phyloP scores from a whole-genome alignment of 495 filamentous ascomycete species.

The Chaetomium tenue region DNA sequence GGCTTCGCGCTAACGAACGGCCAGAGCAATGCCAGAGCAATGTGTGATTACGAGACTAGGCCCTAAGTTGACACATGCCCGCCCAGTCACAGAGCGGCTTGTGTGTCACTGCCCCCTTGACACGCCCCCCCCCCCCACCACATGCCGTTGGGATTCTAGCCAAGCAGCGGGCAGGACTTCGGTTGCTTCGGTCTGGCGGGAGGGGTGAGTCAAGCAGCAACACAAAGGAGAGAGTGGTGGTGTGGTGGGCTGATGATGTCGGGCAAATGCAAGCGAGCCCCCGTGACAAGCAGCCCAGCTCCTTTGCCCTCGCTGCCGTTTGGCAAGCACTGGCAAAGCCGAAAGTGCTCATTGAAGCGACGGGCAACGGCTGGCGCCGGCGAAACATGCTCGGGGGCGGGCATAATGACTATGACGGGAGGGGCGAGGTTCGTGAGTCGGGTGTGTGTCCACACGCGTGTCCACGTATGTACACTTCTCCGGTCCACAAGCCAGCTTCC shows the following conservation, averaged over 20 bases:
- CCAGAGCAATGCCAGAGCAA: slow-evolving; percentile 23
- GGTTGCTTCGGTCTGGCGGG: slow-evolving; percentile 12
- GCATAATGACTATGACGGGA: slow-evolving; percentile 12
- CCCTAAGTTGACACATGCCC: slow-evolving; percentile 37
- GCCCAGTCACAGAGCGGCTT: slow-evolving; percentile 32
- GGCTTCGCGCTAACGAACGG: slow-evolving; percentile 33
- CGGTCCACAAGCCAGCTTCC: not conserved
- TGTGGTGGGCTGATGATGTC: slow-evolving; percentile 20
- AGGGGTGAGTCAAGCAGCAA: slow-evolving; percentile 16
- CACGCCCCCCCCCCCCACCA: slow-evolving; percentile 15
- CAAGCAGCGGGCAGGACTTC: slow-evolving; percentile 7
- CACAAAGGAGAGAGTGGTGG: slow-evolving; percentile 2
- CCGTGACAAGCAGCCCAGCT: slow-evolving; percentile 39
- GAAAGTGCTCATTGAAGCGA: slow-evolving; percentile 11
- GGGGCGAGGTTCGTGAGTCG: slow-evolving; percentile 11
- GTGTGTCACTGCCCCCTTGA: slow-evolving; percentile 36
- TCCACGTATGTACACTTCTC: too few species aligned
- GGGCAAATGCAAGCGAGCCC: slow-evolving; percentile 37
- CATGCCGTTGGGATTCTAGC: slow-evolving; percentile 20
- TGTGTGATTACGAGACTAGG: slow-evolving; percentile 38
- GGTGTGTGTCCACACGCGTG: not conserved
- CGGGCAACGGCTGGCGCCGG: slow-evolving; percentile 31
- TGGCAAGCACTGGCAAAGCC: not conserved
- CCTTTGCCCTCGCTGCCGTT: slow-evolving; percentile 18
- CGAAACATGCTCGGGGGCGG: slow-evolving; percentile 18